A percentile compares a stretch with the other conserved stretches of the same genome.
Conservation (phyloP, 1,139 yeast genomes). For the Protomyces inundatus region DNA sequence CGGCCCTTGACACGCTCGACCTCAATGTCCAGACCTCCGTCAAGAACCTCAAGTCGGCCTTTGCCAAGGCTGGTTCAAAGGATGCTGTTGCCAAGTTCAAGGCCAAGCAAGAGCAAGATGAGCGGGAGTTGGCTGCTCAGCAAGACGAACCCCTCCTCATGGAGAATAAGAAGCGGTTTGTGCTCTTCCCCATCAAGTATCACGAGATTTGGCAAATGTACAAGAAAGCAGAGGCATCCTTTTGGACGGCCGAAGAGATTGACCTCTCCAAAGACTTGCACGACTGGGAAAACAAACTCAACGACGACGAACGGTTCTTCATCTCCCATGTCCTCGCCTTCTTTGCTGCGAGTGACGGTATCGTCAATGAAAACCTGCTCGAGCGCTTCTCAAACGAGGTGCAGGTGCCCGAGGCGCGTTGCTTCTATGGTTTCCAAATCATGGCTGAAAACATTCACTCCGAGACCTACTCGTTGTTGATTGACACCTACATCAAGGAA, state of each 20-base stretch:
- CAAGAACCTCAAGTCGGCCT: constrained; percentile 18
- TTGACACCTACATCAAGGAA: constrained; percentile 92
- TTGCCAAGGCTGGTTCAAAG: constrained; percentile 17
- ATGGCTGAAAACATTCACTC: constrained; percentile 99
- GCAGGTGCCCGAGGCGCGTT: constrained; percentile 95
- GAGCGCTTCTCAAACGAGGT: constrained; percentile 97
- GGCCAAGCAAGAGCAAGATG: constrained; percentile 20
- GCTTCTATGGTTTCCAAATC: constrained; percentile 98
- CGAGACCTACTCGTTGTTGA: constrained; percentile 89
- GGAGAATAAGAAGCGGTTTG: constrained; percentile 88
- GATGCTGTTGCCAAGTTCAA: constrained; percentile 23
- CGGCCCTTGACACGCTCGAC: constrained; percentile 16
- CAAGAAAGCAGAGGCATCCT: constrained; percentile 97
- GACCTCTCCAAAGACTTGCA: constrained; percentile 84
- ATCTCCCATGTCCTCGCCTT: constrained; percentile 91
- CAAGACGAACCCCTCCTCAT: constrained; percentile 66
- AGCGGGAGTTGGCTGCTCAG: constrained; percentile 7
- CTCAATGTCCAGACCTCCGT: constrained; percentile 17
- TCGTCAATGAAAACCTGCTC: constrained; percentile 92
- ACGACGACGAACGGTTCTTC: constrained; percentile 84
- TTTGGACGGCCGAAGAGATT: constrained; percentile 99
- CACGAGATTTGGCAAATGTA: constrained; percentile 99
- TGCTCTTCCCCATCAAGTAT: constrained; percentile 92
- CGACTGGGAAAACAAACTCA: constrained; percentile 84
- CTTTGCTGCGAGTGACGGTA: constrained; percentile 94